These are phyloP conservation scores for Neopestalotiopsis sp. DNA, from an alignment of 2,329 filamentous ascomycete species.

Conservation along the genomic window DNA sequence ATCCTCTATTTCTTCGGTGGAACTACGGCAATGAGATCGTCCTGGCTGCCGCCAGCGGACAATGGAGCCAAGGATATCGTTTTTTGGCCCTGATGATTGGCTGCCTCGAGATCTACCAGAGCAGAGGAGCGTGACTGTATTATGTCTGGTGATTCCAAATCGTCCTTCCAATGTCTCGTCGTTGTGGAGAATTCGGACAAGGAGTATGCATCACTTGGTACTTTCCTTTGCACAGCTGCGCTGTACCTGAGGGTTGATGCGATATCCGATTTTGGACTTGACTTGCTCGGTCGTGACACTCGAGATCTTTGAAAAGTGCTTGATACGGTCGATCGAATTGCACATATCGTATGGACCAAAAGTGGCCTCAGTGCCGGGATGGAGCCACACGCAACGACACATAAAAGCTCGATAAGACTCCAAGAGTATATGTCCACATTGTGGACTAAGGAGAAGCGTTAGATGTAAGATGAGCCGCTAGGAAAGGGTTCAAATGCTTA, in stretches of 20 bases:
- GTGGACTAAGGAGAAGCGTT: background rate
- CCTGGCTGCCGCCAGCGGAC: background rate
- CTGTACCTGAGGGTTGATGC: background rate
- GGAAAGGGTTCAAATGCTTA: background rate
- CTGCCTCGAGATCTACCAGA: conserved; percentile 4
- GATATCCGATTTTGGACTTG: background rate
- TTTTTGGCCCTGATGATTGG: background rate
- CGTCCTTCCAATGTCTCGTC: conserved; percentile 8
- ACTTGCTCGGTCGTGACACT: background rate
- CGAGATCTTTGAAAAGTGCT: conserved; percentile 7
- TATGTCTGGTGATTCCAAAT: background rate
- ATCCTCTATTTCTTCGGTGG: background rate
- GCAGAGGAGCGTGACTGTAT: background rate
- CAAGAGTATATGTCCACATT: conserved; percentile 10
- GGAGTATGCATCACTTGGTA: background rate
- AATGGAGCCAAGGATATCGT: background rate
- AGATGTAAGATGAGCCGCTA: background rate
- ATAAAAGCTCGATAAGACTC: conserved; percentile 14
- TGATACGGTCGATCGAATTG: conserved; percentile 6
- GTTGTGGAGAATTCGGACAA: conserved; percentile 5
- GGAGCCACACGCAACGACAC: conserved; percentile 8
- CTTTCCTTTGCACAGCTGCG: background rate
- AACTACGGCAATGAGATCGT: background rate
- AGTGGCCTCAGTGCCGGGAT: conserved; percentile 8
- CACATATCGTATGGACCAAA: background rate